Evolutionary conservation across 2,329 filamentous ascomycete species (phyloP), one percentile per base, ranked within the genome.

Genomic region (Dactylellina sp.): DNA sequence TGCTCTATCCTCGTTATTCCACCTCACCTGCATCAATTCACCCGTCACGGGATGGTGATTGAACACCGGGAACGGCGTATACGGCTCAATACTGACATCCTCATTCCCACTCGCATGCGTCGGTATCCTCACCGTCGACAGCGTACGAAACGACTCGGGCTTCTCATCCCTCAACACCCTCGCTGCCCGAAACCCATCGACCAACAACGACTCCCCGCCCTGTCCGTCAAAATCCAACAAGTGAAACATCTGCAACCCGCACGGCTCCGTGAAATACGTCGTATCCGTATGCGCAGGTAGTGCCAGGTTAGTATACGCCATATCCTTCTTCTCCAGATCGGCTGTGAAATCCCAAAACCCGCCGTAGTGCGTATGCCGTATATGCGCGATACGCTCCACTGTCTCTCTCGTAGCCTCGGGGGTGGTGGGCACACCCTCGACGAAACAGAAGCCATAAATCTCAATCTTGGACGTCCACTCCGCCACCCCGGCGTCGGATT

Each of bases 201-300:
- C 90, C 0, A 99, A 87, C 0, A 96, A 84, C 0, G 90, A 93
- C 59, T 88, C 84, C 4, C 95, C 95, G 7, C 94, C 95, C 1
- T 81, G 80, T 20, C 88, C 86, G 6, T 88, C 89, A 80, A 96
- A 92, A 0, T 91, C 95, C 25, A 98, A 86, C 50, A 97, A 84
- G 80, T 99, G 95, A 81, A 99, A 96, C 24, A 95, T 89, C 81
- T 99, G 95, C 35, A 99, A 85, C 7, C 94, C 92, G 1, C 91
- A 89, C 0, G 95, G 94, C 76, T 98, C 94, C 20, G 88, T 93
- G 82, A 98, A 98, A 81, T 99, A 98, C 0, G 94, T 97, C 5
- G 88, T 98, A 82, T 99, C 95, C 0, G 94, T 98, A 81, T 99
- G 95, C 0, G 91, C 89, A 18, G 88, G 87, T 1, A 99, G 86